Evolutionary conservation across 768 basidiomycete species (phyloP).

Genomic region (Trametes cubensis): DNA sequence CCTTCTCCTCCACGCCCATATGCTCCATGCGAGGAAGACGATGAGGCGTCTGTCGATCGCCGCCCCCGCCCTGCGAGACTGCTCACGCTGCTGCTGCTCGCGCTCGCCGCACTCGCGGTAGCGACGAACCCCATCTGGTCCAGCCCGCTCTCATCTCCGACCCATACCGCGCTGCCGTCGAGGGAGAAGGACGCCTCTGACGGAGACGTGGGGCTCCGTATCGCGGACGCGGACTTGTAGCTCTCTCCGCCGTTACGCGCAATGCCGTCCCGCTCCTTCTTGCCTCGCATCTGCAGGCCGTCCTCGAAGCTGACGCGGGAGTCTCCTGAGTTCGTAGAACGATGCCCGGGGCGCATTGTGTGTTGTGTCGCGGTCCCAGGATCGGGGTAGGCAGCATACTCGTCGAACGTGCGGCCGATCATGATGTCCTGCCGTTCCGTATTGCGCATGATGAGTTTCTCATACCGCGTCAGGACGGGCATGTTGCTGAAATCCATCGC

Average conservation of each 20-base stretch:
- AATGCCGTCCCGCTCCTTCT: conserved; percentile 13
- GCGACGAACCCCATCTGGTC: conserved; percentile 40
- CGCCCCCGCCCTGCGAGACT: conserved; percentile 45
- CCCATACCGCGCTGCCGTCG: conserved; percentile 84
- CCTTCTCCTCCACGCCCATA: conserved; percentile 27
- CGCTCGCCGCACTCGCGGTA: conserved; percentile 20
- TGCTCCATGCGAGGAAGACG: conserved; percentile 61
- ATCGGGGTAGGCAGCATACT: conserved; percentile 30
- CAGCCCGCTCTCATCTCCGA: conserved; percentile 69
- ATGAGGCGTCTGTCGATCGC: conserved; percentile 74
- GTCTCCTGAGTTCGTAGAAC: conserved; percentile 37
- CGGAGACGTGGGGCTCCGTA: conserved; percentile 52
- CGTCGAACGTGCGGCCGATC: conserved; percentile 70
- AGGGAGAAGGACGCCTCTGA: conserved; percentile 76
- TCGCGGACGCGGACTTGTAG: conserved; percentile 37
- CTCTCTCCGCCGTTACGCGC: conserved; percentile 35
- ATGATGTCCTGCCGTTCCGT: conserved; percentile 94
- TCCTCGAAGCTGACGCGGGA: conserved; percentile 76
- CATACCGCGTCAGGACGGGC: conserved; percentile 75
- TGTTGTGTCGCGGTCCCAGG: conserved; percentile 22
- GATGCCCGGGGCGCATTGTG: conserved; percentile 14
- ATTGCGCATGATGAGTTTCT: conserved; percentile 87
- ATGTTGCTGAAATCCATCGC: conserved; percentile 83
- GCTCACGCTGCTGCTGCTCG: conserved; percentile 32
- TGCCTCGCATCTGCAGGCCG: conserved; percentile 51